These are phyloP conservation scores for Colletotrichum magnum DNA, from an alignment of 2,329 filamentous ascomycete species.

Conservation along the genomic window DNA sequence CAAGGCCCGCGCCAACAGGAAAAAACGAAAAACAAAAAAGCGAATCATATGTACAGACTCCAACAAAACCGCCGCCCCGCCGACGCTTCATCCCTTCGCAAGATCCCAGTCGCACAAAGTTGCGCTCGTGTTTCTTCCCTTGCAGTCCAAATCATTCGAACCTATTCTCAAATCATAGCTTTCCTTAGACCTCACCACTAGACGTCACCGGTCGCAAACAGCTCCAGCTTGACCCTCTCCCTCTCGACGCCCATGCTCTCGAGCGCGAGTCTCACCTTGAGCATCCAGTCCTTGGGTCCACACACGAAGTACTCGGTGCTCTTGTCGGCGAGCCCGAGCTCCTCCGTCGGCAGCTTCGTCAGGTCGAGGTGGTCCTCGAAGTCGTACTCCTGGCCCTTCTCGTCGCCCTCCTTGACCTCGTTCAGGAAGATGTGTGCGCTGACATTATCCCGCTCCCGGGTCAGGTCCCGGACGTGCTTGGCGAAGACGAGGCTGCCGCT, in stretches of 20 bases:
- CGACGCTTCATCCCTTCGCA: slow-evolving; percentile 31
- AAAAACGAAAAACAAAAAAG: slow-evolving; percentile 1
- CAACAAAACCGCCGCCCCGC: slow-evolving; percentile 15
- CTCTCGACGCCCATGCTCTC: slow-evolving; percentile 67
- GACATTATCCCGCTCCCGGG: slow-evolving; percentile 62
- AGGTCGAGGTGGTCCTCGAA: slow-evolving; percentile 72
- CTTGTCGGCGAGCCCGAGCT: slow-evolving; percentile 67
- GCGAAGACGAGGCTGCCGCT: slow-evolving; percentile 69
- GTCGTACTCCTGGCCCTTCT: slow-evolving; percentile 70
- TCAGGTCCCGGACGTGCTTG: slow-evolving; percentile 60
- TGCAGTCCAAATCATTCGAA: background rate
- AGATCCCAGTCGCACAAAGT: slow-evolving; percentile 16
- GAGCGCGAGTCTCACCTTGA: slow-evolving; percentile 67
- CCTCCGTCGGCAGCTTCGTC: slow-evolving; percentile 64
- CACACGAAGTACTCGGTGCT: slow-evolving; percentile 79
- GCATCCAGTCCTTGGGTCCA: slow-evolving; percentile 80
- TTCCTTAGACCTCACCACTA: slow-evolving; percentile 14
- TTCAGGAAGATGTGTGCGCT: slow-evolving; percentile 71
- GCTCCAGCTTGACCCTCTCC: slow-evolving; percentile 75
- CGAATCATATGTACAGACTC: background rate
- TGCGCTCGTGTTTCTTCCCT: background rate
- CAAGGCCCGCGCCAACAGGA: slow-evolving; percentile 3
- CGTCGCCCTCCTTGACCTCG: slow-evolving; percentile 58
- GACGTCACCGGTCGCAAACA: slow-evolving; percentile 73
- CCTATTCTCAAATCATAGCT: slow-evolving; percentile 13